These are phyloP conservation scores for Solanum hybrid DNA, from an alignment of 305 asterid genomes.

Conservation along the genomic window DNA sequence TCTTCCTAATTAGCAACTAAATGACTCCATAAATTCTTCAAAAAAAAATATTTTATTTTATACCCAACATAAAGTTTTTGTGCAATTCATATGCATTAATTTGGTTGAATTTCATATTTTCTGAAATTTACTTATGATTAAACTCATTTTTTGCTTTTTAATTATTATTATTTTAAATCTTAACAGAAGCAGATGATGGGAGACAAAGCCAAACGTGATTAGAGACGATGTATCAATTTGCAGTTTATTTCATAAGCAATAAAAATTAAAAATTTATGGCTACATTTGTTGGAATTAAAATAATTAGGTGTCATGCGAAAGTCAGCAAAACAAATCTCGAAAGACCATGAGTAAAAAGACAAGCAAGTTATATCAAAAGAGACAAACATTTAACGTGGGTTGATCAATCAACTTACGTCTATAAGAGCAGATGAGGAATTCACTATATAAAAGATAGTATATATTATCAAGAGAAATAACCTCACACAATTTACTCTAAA, in stretches of 20 bases:
- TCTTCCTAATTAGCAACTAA: background rate
- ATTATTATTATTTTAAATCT: background rate
- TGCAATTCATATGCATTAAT: background rate
- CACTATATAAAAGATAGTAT: too few relatives aligned
- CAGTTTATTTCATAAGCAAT: background rate
- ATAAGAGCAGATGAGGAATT: too few relatives aligned
- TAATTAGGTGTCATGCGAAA: too few relatives aligned
- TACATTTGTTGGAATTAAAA: accelerated
- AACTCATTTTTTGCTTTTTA: background rate
- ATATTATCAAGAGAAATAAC: too few relatives aligned
- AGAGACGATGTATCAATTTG: background rate
- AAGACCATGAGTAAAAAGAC: too few relatives aligned
- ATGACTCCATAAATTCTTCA: background rate
- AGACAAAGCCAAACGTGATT: background rate
- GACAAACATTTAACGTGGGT: too few relatives aligned
- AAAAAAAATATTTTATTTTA: accelerated
- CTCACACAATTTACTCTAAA: too few relatives aligned
- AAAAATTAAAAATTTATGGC: background rate
- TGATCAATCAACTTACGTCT: too few relatives aligned
- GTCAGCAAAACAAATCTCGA: accelerated
- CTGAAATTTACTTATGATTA: background rate
- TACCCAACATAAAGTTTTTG: background rate
- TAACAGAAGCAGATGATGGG: background rate
- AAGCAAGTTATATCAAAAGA: too few relatives aligned
- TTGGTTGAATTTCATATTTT: background rate